Evolutionary conservation across 2,329 filamentous ascomycete genomes (phyloP), one percentile per base, ranked within the genome.

Genomic region (Chaetomium globosum): DNA sequence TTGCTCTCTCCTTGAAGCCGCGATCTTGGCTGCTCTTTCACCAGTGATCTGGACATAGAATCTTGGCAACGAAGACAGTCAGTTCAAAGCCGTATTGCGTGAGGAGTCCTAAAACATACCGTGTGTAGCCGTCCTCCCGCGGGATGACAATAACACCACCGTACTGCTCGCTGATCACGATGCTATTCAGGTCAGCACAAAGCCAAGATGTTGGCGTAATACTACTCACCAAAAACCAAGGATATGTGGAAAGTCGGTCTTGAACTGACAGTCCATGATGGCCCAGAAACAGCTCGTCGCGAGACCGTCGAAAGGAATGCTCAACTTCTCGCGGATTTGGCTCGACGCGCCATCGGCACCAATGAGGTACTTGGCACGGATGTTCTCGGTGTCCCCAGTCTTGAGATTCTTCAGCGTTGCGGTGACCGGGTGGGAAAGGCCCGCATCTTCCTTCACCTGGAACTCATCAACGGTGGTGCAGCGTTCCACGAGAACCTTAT

Each of bases 361-460:
- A 30, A 55, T 30, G 10, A 55, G 53, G 53, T 36, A 55, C 53
- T 55, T 55, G 53, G 53, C 53, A 28, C 33, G 28, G 13, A 55
- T 36, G 30, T 9, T 23, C 13, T 21, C 31, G 8, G 33, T 23
- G 4, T 55, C 53, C 4, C 53, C 53, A 10, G 53, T 39, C 53
- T 36, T 9, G 7, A 36, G 30, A 30, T 55, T 55, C 7, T n/a
- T 28, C 16, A 55, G 16, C 13, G 53, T 55, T 23, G 53, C 53
- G 19, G 28, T 28, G n/a, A 55, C 19, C 2, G 53, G 53, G 19
- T 55, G 21, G 19, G 28, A 23, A 21, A 9, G 9, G 28, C 7
- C 31, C 12, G 33, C 19, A 23, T 36, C 19, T 10, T 21, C n/a
- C n/a, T 16, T 36, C 49, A 55, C 30, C 10, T 33, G 12, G 19